phyloP scores from a whole-genome alignment of 176 grass and related monocot genomes.

The Olyra latifolia region DNA sequence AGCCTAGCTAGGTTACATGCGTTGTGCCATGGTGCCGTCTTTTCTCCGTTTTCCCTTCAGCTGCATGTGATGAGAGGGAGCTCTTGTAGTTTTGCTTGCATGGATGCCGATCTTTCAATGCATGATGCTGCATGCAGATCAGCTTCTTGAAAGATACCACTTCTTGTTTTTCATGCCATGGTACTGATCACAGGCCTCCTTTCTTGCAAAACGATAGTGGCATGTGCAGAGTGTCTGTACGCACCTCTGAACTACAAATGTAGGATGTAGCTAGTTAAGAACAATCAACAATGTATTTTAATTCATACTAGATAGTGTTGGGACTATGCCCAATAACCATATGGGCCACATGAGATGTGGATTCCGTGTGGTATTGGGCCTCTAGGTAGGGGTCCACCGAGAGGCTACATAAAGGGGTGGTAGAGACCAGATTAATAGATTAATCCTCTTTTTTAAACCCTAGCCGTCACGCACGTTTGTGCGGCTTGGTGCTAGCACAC shows the following conservation, averaged over 20 bases:
- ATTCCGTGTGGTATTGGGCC: too few relatives aligned
- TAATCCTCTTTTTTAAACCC: too few relatives aligned
- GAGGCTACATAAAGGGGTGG: too few relatives aligned
- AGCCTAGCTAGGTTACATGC: background rate
- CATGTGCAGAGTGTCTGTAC: slow-evolving; percentile 18
- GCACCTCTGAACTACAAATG: background rate
- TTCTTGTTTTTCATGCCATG: background rate
- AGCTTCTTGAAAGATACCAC: background rate
- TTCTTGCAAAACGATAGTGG: slow-evolving; percentile 1
- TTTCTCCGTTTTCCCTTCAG: background rate
- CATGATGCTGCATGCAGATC: background rate
- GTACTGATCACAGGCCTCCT: background rate
- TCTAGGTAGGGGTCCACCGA: too few relatives aligned
- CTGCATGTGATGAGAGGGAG: slow-evolving; percentile 28
- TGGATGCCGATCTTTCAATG: background rate
- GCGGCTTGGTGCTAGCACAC: too few relatives aligned
- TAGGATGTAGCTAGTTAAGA: too few relatives aligned
- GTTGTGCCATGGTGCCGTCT: background rate
- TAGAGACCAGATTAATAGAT: too few relatives aligned
- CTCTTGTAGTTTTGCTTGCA: background rate
- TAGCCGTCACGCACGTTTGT: too few relatives aligned
- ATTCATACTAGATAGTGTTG: too few relatives aligned
- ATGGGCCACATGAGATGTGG: too few relatives aligned
- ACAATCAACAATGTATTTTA: too few relatives aligned
- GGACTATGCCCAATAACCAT: too few relatives aligned